A percentile compares a stretch with the other conserved stretches of the same genome.
Conservation (phyloP, 257 asterid species). For the Gardenia jasminoides region DNA sequence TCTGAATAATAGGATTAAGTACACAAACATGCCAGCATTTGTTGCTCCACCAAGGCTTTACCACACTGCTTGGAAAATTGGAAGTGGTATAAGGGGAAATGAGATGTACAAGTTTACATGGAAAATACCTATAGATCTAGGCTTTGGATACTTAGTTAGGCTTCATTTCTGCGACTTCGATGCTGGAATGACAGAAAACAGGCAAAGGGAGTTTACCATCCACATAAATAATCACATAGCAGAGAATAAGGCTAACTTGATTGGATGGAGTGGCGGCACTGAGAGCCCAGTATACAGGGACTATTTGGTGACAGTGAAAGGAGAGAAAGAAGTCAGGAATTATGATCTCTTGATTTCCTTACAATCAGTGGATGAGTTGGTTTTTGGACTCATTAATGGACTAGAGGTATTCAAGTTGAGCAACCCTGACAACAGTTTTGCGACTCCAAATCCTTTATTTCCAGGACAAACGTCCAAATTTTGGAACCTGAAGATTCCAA, state of each 20-base stretch:
- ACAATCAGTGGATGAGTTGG: conserved; percentile 4
- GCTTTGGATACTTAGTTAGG: not conserved
- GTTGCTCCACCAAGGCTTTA: not conserved
- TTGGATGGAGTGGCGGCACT: not conserved
- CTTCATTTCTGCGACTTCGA: not conserved
- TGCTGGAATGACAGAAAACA: not conserved
- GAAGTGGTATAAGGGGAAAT: not conserved
- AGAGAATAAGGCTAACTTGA: conserved; percentile 9
- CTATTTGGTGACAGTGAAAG: conserved; percentile 15
- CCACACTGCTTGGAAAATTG: conserved; percentile 6
- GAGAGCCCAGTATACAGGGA: conserved; percentile 6
- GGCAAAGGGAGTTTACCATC: not conserved
- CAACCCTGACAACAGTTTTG: conserved; percentile 14
- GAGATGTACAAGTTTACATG: not conserved
- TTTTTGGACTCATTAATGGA: conserved; percentile 1
- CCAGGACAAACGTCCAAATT: too few species aligned
- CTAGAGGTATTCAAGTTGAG: conserved; percentile 21
- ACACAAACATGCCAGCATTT: not conserved
- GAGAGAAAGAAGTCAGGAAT: not conserved
- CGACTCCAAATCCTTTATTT: conserved; percentile 13
- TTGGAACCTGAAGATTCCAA: conserved; percentile 8
- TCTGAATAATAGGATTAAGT: not conserved
- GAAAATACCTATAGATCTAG: not conserved
- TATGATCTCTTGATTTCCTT: not conserved
- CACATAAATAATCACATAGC: conserved; percentile 1